A percentile compares a stretch with the other conserved stretches of the same genome.
Conservation (phyloP, 306 rosid species). For the Dicorynia guianensis region DNA sequence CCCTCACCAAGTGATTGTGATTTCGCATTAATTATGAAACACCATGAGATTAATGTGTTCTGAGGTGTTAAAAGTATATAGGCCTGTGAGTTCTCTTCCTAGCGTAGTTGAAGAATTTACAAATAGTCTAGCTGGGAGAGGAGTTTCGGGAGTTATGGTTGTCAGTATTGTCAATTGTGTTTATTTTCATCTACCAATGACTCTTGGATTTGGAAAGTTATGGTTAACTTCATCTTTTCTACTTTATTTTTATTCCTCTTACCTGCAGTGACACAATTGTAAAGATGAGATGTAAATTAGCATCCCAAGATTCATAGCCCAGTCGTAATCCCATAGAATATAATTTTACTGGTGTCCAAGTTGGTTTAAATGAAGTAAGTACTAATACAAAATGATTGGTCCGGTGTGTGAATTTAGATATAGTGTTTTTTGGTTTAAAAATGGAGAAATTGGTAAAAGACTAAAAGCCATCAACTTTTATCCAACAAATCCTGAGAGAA, state of each 20-base stretch:
- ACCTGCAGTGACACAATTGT: background rate
- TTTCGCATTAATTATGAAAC: background rate
- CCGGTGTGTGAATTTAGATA: background rate
- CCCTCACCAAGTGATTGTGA: background rate
- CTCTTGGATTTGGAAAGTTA: conserved; percentile 27
- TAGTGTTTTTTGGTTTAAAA: background rate
- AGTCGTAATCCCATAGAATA: conserved; percentile 4
- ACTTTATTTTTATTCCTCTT: background rate
- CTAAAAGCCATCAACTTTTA: background rate
- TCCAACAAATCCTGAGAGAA: background rate
- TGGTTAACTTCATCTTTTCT: conserved; percentile 8
- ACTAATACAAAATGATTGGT: background rate
- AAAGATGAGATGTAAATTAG: conserved; percentile 18
- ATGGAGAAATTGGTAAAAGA: background rate
- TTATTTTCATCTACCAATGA: background rate
- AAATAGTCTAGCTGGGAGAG: conserved; percentile 19
- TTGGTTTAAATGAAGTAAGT: conserved; percentile 7
- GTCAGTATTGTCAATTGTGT: conserved; percentile 3
- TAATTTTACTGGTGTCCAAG: conserved; percentile 15
- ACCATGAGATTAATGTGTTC: conserved; percentile 1
- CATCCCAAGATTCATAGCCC: conserved; percentile 16
- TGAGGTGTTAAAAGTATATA: conserved; percentile 4
- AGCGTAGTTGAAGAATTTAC: conserved; percentile 2
- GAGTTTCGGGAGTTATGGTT: conserved; percentile 24
- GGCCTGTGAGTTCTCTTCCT: background rate